Evolutionary conservation across 2,329 filamentous ascomycete genomes (phyloP).

Genomic region (Dothidotthia symphoricarpi): DNA sequence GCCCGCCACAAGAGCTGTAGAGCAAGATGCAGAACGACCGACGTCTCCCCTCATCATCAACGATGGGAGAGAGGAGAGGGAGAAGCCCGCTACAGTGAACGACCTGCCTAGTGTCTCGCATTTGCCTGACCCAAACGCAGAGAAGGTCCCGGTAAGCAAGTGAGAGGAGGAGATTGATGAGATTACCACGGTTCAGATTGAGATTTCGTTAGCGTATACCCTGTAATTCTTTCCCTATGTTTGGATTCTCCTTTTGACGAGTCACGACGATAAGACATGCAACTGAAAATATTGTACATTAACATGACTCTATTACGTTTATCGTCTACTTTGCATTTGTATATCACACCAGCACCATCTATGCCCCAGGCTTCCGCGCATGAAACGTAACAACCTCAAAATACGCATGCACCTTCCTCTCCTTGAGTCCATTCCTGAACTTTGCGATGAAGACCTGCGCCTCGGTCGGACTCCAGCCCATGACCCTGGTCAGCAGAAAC

Average conservation of each 20-base stretch:
- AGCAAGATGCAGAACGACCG: constrained; percentile 12
- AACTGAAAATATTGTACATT: too few relatives aligned
- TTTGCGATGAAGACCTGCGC: constrained; percentile 45
- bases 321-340: too few relatives aligned
- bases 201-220: constrained; percentile 12
- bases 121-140: constrained; percentile 34
- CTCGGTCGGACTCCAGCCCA: constrained; percentile 43
- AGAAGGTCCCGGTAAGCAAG: constrained; percentile 12
- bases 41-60: constrained; percentile 32
- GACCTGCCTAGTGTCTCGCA: constrained; percentile 40
- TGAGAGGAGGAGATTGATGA: neutral
- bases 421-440: constrained; percentile 32
- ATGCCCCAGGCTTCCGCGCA: constrained; percentile 6
- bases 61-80: constrained; percentile 24
- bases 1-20: constrained; percentile 6
- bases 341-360: too few relatives aligned
- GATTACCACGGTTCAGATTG: constrained; percentile 19
- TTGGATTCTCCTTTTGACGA: neutral
- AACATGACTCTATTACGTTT: too few relatives aligned
- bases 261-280: neutral
- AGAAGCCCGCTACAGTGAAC: constrained; percentile 22
- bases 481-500: constrained; percentile 28
- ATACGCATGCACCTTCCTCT: constrained; percentile 34
- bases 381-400: constrained; percentile 22
- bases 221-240: neutral